Conservation (phyloP, 2,329 filamentous ascomycete genomes). For the Aspergillus fructus region DNA sequence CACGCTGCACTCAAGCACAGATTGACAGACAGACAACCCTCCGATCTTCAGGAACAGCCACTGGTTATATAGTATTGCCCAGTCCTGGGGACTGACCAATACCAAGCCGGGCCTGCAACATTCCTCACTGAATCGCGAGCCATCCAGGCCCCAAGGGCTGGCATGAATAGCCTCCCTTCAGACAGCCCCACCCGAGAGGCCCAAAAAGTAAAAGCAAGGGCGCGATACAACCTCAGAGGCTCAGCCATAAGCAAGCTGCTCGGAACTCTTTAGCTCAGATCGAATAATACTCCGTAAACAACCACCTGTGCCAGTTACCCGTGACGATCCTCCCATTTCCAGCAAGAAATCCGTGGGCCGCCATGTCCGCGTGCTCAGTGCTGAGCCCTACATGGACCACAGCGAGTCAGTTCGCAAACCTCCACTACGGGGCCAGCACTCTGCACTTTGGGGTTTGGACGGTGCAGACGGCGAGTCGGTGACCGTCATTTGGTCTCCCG, state of each 20-base stretch:
- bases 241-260: not conserved
- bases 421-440: not conserved
- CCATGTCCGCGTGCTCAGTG: not conserved
- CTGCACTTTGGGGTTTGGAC: not conserved
- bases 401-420: not conserved
- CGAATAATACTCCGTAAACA: not conserved
- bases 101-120: not conserved
- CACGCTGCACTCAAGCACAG: not conserved
- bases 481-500: no score
- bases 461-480: not conserved
- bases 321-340: not conserved
- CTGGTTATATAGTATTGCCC: not conserved
- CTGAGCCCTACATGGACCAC: no score
- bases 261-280: no score
- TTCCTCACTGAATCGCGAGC: not conserved
- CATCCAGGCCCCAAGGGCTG: not conserved
- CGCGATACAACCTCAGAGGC: constrained; percentile 1
- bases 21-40: not conserved
- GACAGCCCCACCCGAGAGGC: not conserved
- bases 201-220: not conserved
- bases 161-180: not conserved
- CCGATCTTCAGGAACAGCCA: constrained; percentile 1
- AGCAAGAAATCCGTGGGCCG: not conserved
- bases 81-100: not conserved
- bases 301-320: not conserved